Evolutionary conservation across 2,329 filamentous ascomycete species (phyloP).

Genomic region (Claviceps fusiformis): DNA sequence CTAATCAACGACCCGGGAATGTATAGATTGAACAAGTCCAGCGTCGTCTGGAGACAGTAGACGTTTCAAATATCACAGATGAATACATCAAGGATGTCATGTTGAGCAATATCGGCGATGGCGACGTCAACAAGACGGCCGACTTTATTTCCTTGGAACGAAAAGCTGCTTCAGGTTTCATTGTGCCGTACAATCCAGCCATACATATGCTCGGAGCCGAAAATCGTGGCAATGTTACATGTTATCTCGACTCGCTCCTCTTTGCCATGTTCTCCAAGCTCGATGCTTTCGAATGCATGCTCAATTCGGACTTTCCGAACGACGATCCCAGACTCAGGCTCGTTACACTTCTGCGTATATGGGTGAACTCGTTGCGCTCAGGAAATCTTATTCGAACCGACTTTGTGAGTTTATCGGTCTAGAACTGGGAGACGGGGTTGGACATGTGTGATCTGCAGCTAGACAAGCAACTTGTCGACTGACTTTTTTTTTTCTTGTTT

Average conservation of each 20-base stretch:
- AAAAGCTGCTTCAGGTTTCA: constrained; percentile 65
- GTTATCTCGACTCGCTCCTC: constrained; percentile 79
- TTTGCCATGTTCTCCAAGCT: constrained; percentile 93
- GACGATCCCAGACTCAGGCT: constrained; percentile 60
- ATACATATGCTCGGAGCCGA: constrained; percentile 69
- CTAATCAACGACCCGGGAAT: background rate
- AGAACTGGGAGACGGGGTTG: too few relatives aligned
- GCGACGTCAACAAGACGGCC: constrained; percentile 60
- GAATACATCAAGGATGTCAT: constrained; percentile 45
- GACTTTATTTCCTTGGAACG: constrained; percentile 67
- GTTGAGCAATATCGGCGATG: constrained; percentile 50
- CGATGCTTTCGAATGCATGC: constrained; percentile 83
- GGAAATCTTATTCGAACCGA: constrained; percentile 78
- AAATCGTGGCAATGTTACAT: constrained; percentile 80
- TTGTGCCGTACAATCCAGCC: constrained; percentile 60
- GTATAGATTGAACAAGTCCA: constrained; percentile 28
- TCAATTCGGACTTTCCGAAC: constrained; percentile 58
- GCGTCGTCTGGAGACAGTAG: constrained; percentile 26
- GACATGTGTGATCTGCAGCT: too few relatives aligned
- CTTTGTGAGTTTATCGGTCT: constrained; percentile 41
- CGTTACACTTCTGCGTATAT: constrained; percentile 66
- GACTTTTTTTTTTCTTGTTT: constrained; percentile 2
- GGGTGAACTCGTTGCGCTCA: constrained; percentile 82
- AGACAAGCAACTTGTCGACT: constrained; percentile 3
- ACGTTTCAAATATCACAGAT: constrained; percentile 32